phyloP scores from a whole-genome alignment of 2,329 filamentous ascomycete species.

The Chaetomiaceae sp. region DNA sequence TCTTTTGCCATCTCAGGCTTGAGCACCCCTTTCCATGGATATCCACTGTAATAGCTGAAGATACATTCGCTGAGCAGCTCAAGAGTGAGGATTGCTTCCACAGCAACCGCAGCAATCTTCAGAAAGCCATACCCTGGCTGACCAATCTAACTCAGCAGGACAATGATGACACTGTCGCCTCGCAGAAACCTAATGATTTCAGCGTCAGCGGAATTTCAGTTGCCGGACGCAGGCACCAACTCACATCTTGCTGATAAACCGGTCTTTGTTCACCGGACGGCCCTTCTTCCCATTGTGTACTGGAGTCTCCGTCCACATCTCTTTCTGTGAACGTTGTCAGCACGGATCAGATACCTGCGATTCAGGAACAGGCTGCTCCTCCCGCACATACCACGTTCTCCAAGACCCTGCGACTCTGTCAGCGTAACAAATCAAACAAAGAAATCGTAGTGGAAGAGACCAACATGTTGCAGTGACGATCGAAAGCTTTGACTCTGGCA shows the following conservation, averaged over 20 bases:
- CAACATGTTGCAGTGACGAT: conserved; percentile 95
- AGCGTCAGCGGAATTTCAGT: too few relatives aligned
- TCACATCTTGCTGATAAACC: conserved; percentile 35
- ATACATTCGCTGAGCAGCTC: too few relatives aligned
- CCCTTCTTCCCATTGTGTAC: conserved; percentile 83
- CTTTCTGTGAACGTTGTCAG: conserved; percentile 47
- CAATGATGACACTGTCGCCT: conserved; percentile 24
- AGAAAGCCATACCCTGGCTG: too few relatives aligned
- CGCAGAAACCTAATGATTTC: conserved; percentile 22
- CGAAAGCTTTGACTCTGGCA: conserved; percentile 95
- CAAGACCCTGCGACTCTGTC: conserved; percentile 21
- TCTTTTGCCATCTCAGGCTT: not conserved
- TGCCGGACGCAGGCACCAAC: too few relatives aligned
- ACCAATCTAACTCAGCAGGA: conserved; percentile 20
- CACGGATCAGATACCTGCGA: not conserved
- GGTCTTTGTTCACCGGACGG: conserved; percentile 89
- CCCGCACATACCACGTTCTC: conserved; percentile 28
- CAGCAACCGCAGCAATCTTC: too few relatives aligned
- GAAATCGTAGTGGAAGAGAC: not conserved
- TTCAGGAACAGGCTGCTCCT: not conserved
- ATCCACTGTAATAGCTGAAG: not conserved
- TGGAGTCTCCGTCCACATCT: conserved; percentile 99
- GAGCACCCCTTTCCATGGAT: not conserved
- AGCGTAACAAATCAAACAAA: conserved; percentile 2
- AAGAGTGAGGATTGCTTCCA: too few relatives aligned